Conservation (phyloP, 1,284 basidiomycete species). For the Pisolithus thermaeus region DNA sequence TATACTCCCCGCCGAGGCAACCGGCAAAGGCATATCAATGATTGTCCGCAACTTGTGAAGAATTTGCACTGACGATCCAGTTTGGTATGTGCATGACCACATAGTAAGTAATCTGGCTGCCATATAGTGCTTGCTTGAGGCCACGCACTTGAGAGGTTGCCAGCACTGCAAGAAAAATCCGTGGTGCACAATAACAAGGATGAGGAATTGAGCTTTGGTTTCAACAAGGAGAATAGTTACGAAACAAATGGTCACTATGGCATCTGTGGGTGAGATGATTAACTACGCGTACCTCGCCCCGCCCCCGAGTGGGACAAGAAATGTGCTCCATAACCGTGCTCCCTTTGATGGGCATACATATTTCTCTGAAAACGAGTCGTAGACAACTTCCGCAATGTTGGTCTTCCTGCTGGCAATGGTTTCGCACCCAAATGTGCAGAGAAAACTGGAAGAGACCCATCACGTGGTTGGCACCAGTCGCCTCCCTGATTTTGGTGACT, state of each 20-base stretch:
- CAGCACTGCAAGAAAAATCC: neutral
- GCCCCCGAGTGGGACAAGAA: conserved; percentile 13
- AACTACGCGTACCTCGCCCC: neutral
- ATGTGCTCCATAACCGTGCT: conserved; percentile 10
- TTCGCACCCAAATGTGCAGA: conserved; percentile 21
- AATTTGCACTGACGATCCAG: conserved; percentile 25
- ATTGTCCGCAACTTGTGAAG: conserved; percentile 18
- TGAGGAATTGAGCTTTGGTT: too few species aligned
- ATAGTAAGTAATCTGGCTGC: too few species aligned
- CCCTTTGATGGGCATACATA: neutral
- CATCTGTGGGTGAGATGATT: conserved; percentile 1
- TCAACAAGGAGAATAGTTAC: too few species aligned
- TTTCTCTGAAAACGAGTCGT: neutral
- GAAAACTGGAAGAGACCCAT: conserved; percentile 18
- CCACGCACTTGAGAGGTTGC: neutral
- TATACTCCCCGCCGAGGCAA: too few species aligned
- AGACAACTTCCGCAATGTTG: conserved; percentile 21
- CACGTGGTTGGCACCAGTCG: conserved; percentile 16
- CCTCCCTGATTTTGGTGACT: conserved; percentile 19
- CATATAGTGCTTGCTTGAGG: too few species aligned
- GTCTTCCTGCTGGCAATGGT: conserved; percentile 18
- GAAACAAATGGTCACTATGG: neutral
- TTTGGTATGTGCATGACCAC: conserved; percentile 28
- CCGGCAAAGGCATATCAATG: conserved; percentile 24
- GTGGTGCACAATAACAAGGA: conserved; percentile 1